Evolutionary conservation across 169 alveolate species (phyloP).

Genomic region (Babesia divergens): DNA sequence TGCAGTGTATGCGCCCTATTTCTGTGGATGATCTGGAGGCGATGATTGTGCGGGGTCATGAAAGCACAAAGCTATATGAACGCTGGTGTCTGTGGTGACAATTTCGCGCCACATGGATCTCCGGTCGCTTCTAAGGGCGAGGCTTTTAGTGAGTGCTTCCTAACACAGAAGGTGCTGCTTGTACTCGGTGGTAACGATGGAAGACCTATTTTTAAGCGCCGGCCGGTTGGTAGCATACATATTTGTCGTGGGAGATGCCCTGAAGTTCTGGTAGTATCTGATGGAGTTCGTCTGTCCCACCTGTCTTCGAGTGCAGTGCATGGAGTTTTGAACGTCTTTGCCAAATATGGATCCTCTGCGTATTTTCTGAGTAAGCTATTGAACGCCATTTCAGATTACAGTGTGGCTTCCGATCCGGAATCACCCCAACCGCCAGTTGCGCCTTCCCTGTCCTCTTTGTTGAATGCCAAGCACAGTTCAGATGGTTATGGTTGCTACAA

Average conservation of each 20-base stretch:
- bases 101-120: neutral
- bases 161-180: conserved; percentile 1
- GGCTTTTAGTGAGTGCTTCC: conserved; percentile 5
- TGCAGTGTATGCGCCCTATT: too few relatives aligned
- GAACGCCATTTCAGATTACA: neutral
- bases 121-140: neutral
- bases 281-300: conserved; percentile 1
- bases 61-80: too few relatives aligned
- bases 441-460: neutral
- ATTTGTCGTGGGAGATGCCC: neutral
- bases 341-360: conserved; percentile 16
- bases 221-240: neutral
- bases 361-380: neutral
- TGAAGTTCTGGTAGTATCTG: neutral
- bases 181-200: conserved; percentile 24
- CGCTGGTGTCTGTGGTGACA: neutral
- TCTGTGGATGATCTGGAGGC: too few relatives aligned
- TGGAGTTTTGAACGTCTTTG: neutral
- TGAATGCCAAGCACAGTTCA: neutral
- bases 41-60: too few relatives aligned
- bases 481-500: neutral
- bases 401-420: neutral
- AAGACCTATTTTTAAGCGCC: conserved; percentile 3
- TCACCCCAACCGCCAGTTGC: neutral
- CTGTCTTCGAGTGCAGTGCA: conserved; percentile 11